A percentile compares a stretch with the other conserved stretches of the same genome.
Evolutionary conservation across 1,284 basidiomycete species (phyloP).

Genomic region (Cryptococcus sp.): DNA sequence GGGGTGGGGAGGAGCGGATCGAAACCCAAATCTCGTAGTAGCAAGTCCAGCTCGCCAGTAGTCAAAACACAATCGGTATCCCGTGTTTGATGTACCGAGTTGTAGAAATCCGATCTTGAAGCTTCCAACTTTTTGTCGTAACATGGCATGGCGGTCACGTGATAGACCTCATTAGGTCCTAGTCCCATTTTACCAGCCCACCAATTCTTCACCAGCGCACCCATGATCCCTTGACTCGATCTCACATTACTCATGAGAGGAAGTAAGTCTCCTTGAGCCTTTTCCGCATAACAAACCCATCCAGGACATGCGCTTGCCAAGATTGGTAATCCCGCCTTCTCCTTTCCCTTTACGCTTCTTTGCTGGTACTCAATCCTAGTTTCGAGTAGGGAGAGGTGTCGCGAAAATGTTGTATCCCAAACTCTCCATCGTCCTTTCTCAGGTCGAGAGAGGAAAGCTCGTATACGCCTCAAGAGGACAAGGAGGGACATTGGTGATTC

Average conservation of each 20-base stretch:
- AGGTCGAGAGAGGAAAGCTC: slow-evolving; percentile 52
- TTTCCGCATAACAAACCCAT: slow-evolving; percentile 99
- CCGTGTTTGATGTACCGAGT: slow-evolving; percentile 68
- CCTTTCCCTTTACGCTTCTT: slow-evolving; percentile 50
- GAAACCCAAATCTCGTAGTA: slow-evolving; percentile 78
- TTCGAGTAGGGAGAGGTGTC: slow-evolving; percentile 79
- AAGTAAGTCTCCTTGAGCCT: slow-evolving; percentile 89
- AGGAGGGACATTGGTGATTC: slow-evolving; percentile 51
- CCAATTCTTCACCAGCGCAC: slow-evolving; percentile 85
- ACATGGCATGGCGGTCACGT: slow-evolving; percentile 97
- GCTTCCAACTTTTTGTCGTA: slow-evolving; percentile 99
- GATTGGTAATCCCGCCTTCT: slow-evolving; percentile 64
- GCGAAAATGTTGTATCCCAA: slow-evolving; percentile 91
- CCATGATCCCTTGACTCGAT: slow-evolving; percentile 92
- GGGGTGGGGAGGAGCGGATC: slow-evolving; percentile 64
- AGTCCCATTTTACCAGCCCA: slow-evolving; percentile 55
- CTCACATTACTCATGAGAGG: slow-evolving; percentile 84
- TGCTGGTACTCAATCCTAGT: slow-evolving; percentile 78
- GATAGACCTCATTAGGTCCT: slow-evolving; percentile 82
- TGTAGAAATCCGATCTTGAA: slow-evolving; percentile 84
- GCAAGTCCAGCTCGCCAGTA: slow-evolving; percentile 85
- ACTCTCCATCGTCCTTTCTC: slow-evolving; percentile 54
- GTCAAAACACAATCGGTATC: slow-evolving; percentile 98
- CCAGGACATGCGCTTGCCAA: slow-evolving; percentile 95
- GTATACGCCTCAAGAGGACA: slow-evolving; percentile 64